These are phyloP conservation scores for Solanum megistacrolobum DNA, from an alignment of 257 asterid species.

Conservation along the genomic window DNA sequence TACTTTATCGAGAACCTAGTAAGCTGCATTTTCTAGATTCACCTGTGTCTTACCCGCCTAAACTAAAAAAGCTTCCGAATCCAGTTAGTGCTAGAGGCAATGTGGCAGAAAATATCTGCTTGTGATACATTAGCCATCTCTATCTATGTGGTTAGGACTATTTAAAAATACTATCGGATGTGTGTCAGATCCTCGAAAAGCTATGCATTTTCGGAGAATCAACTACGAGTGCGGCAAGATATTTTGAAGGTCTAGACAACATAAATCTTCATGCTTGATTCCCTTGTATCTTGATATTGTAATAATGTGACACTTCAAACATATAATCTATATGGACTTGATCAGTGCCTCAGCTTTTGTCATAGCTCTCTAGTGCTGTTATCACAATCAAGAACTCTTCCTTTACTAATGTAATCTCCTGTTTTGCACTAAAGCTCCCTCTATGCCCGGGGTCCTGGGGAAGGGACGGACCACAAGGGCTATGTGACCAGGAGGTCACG, in stretches of 20 bases:
- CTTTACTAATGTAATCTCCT: neutral
- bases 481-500: neutral
- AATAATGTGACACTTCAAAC: neutral
- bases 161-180: neutral
- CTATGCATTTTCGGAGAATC: neutral
- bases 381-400: neutral
- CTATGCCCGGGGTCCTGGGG: neutral
- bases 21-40: neutral
- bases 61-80: neutral
- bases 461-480: neutral
- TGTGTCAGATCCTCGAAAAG: neutral
- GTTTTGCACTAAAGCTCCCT: neutral
- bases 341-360: neutral
- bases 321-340: neutral
- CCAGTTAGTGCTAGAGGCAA: neutral
- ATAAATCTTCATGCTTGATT: neutral
- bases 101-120: neutral
- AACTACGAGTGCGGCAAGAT: neutral
- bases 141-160: neutral
- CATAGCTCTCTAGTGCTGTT: neutral
- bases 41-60: neutral
- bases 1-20: neutral
- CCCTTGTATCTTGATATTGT: neutral
- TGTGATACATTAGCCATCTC: neutral
- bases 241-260: neutral